Base-by-base conservation (phyloP, 169 alveolate genomes). In the Plasmodium coatneyi region DNA sequence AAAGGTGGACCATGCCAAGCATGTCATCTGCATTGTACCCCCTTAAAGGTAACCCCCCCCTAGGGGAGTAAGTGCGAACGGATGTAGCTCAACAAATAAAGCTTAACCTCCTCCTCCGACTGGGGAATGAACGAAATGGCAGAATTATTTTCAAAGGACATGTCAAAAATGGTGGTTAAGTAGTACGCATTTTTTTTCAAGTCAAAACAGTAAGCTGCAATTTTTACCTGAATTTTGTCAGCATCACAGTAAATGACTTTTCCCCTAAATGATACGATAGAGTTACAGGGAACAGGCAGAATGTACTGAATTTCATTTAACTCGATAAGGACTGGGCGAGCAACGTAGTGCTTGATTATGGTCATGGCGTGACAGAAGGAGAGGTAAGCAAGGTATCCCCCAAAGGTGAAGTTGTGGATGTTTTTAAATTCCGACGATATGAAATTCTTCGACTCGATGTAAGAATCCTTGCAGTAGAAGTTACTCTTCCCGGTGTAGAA, bases 361-460 rank as follows among this genome's bases (percentile, higher is more conserved):
- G 82, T 54, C 93, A 86, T 86, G 28, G 93, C 93, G 46, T 86
- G 93, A 28, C 86, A 86, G 49, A 86, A 86, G 43, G 93, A 86
- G 46, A 74, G 56, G 70, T 86, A 86, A 19, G 93, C 93, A 7
- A 86, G 49, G 30, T 86, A 46, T 19, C 93, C 93, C 2, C 93
- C 93, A 86, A 86, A 86, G 39, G 93, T 86, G 80, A 86, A 54
- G 80, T 86, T 86, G 25, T 86, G 93, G 6, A 86, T 86, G 66
- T 86, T 86, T 22, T 86, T 86, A 86, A 74, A 86, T 76, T 86
- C 93, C 16, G 93, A 86, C 10, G 93, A 86, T 54, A 86, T 86
- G 80, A 86, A 86, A 43, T 52, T 19, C 22, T 86, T 36, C 41
- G 93, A 86, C 46, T 86, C 86, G 9, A 86, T 34, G 80, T 76